Base-by-base conservation (phyloP, 768 basidiomycete genomes). In the Neoboletus magnificus region DNA sequence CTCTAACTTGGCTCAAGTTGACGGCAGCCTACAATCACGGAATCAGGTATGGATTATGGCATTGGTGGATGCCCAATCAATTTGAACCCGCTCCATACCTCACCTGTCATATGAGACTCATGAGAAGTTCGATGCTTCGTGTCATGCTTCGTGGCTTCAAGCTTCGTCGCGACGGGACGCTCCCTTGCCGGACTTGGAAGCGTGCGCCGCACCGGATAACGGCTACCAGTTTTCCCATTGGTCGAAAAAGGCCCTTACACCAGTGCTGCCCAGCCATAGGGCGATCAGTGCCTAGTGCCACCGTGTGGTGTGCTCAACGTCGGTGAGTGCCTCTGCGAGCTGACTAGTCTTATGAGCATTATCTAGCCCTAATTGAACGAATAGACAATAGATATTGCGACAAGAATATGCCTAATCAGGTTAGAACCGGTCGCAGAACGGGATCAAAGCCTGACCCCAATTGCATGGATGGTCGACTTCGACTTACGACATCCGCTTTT, bases 401-500 rank as follows among this genome's bases (percentile, higher is more conserved):
- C 43, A 43, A 11, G 39, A 46, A 48, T 16, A 36, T n/a, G 18
- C 57, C 41, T 11, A 18, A 66, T 62, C 33, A 10, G 53, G 59
- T 29, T 67, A 66, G 68, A 42, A 49, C 46, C 53, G 54, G 55
- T 36, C 11, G 18, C 45, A 47, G 56, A 47, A 42, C 50, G 58
- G 57, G 44, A 55, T 64, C 59, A 60, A 57, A 42, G 48, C 44
- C 54, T 64, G 60, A 48, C 67, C 62, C 71, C 59, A 62, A 65
- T 60, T 62, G 54, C 65, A 32, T 67, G 58, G 56, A 54, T 50
- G 58, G 52, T 46, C 50, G 59, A 40, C 71, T 71, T 71, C 71
- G 70, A 71, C 60, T 71, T 70, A 71, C 70, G 70, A 54, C 55
- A 71, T 55, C 70, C 71, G 70, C 49, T 62, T 64, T 72, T 71